Base-by-base conservation (phyloP, 2,329 filamentous ascomycete genomes). In the Bipolaris bicolor region DNA sequence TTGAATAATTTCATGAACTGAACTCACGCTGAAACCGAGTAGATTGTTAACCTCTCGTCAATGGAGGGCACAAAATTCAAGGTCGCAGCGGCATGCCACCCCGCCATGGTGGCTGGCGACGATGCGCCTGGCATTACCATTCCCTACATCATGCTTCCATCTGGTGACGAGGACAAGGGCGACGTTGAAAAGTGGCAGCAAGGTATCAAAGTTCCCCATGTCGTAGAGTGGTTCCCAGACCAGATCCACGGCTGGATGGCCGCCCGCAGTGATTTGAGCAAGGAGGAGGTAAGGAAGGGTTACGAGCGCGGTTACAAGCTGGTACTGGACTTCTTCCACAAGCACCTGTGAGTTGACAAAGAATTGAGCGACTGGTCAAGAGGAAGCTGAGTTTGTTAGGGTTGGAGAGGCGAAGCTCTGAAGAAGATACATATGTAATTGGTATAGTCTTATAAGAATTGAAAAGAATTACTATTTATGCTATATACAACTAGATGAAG, bases 91-190 rank as follows among this genome's bases (percentile, higher is more conserved):
- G 78, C 83, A 24, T 81, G 77, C 61, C 85, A 87, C 69, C 85
- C 85, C 5, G 85, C 84, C 26, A 86, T 87, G 84, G 79, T 87
- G 11, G 84, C 86, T 49, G 81, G 80, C 13, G 79, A 82, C 26
- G 85, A 87, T 62, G 85, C 84, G 2, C 78, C 80, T 46, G 79
- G 78, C 5, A 78, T 87, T 36, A 82, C 79, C 3, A 83, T 87
- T 37, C 85, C 85, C 1, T 84, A 83, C 71, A 79, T 80, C 6
- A 78, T 86, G 77, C 77, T 88, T 39, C 84, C 85, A 1, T 82
- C 79, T 36, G 81, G 81, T 70, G 85, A 86, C 46, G 85, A 88
- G 77, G 71, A 78, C 34, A 80, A 82, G 63, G 78, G 81, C 0
- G 85, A 80, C 46, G 78, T 83, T 2, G 77, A 77, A 69, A 76